Base-by-base conservation (phyloP, 345 rosid species). In the Erucastrum elatum region DNA sequence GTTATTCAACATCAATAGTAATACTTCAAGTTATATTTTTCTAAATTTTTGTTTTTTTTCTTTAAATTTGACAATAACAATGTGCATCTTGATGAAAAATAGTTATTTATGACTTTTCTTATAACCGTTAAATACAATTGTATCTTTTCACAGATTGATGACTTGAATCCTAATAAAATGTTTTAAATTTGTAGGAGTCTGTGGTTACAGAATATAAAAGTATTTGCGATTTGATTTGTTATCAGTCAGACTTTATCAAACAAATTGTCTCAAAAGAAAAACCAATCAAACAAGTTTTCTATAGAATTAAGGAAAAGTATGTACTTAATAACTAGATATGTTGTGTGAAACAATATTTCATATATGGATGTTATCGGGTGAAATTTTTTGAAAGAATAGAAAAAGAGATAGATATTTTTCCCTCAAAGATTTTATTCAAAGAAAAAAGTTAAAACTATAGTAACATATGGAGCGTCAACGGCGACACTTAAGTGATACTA, bases 241-340 rank as follows among this genome's bases (percentile, higher is more conserved):
- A 21, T 7, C 34, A 77, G 21, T 49, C 70, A 53, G 70, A 61
- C 56, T 69, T 49, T 62, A 49, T 26, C 64, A 69, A 60, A 76
- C 73, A 63, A 51, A 77, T 77, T 77, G 41, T 41, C 62, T 17
- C 64, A 62, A 46, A 76, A 76, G 37, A 35, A 37, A 62, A 68
- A 13, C 53, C 68, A 35, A 46, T 16, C 74, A 31, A 29, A 35
- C 13, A 10, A 55, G 4, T 12, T 49, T 62, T 70, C 64, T 6
- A 49, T 27, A 68, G 10, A 15, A 58, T 67, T 21, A 16, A 37
- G 59, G 3, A 16, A 3, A 27, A 5, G 1, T 64, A 34, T 31
- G 26, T 67, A 58, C 59, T 4, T 39, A 56, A 67, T 58, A 39
- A 55, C 53, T 51, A 66, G 61, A 9, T 17, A 58, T 39, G 27